These are phyloP conservation scores for Candida morakotiae DNA, from an alignment of 805 yeast species.

Conservation along the genomic window DNA sequence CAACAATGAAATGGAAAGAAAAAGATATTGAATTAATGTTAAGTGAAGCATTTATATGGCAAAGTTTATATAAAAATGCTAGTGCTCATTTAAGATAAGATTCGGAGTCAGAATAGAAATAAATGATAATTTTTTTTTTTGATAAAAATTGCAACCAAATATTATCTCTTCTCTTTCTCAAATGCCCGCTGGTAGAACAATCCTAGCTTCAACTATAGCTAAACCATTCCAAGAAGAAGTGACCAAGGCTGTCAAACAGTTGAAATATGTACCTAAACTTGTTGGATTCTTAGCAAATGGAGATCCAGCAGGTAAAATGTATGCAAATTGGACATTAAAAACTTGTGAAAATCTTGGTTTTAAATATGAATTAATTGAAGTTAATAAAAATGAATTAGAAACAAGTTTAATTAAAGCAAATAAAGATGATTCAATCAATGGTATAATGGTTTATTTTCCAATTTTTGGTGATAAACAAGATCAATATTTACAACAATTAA, in stretches of 20 bases:
- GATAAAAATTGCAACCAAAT: too few species aligned
- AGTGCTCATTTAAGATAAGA: constrained; percentile 67
- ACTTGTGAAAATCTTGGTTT: constrained; percentile 86
- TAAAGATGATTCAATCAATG: constrained; percentile 68
- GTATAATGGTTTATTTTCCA: constrained; percentile 96
- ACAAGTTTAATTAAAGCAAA: constrained; percentile 81
- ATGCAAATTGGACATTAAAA: constrained; percentile 94
- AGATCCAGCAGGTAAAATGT: constrained; percentile 94
- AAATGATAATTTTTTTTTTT: constrained; percentile 1
- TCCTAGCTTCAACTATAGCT: constrained; percentile 84
- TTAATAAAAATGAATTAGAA: constrained; percentile 80
- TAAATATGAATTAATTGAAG: constrained; percentile 69
- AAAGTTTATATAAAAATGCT: constrained; percentile 84
- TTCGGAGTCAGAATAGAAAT: not conserved
- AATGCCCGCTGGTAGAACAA: constrained; percentile 69
- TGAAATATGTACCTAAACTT: constrained; percentile 62
- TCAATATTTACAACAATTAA: constrained; percentile 91
- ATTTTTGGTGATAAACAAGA: constrained; percentile 95
- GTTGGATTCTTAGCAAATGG: constrained; percentile 90
- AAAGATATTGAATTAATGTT: constrained; percentile 86
- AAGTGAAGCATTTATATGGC: constrained; percentile 98
- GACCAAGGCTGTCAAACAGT: constrained; percentile 46
- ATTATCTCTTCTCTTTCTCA: too few species aligned
- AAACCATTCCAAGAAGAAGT: constrained; percentile 77
- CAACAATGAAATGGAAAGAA: constrained; percentile 81